Conservation (phyloP, 1,139 yeast species). For the Saccharomyces pastorianus region DNA sequence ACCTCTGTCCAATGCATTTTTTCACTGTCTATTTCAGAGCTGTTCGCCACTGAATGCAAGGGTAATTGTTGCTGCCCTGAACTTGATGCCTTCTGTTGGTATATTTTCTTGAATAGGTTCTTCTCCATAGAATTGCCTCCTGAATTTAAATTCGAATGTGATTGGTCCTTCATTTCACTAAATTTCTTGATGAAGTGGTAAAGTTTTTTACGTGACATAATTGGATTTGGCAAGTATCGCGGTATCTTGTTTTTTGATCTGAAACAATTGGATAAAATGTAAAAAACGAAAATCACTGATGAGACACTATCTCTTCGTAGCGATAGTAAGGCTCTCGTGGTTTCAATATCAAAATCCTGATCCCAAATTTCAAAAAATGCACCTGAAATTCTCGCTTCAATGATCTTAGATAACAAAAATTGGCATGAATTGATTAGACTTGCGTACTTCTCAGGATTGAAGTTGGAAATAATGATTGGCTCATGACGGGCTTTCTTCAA, state of each 20-base stretch:
- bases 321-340: conserved; percentile 35
- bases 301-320: conserved; percentile 43
- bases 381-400: conserved; percentile 43
- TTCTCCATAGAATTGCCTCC: conserved; percentile 5
- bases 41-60: neutral
- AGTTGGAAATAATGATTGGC: conserved; percentile 30
- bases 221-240: conserved; percentile 38
- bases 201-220: conserved; percentile 37
- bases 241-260: conserved; percentile 36
- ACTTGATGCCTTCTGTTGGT: neutral
- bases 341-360: conserved; percentile 33
- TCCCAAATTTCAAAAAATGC: conserved; percentile 41
- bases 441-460: conserved; percentile 27
- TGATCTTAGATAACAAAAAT: conserved; percentile 35
- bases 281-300: conserved; percentile 38
- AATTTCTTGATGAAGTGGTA: conserved; percentile 36
- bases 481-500: conserved; percentile 35
- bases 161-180: conserved; percentile 14
- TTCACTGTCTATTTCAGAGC: conserved; percentile 13
- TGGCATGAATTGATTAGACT: conserved; percentile 36
- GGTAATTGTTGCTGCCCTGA: neutral
- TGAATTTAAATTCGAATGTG: conserved; percentile 6
- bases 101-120: conserved; percentile 5
- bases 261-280: conserved; percentile 38
- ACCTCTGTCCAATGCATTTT: conserved; percentile 40